A percentile compares a stretch with the other conserved stretches of the same genome.
These are phyloP conservation scores for Microdochium paspali DNA, from an alignment of 2,329 filamentous ascomycete species.

Conservation along the genomic window DNA sequence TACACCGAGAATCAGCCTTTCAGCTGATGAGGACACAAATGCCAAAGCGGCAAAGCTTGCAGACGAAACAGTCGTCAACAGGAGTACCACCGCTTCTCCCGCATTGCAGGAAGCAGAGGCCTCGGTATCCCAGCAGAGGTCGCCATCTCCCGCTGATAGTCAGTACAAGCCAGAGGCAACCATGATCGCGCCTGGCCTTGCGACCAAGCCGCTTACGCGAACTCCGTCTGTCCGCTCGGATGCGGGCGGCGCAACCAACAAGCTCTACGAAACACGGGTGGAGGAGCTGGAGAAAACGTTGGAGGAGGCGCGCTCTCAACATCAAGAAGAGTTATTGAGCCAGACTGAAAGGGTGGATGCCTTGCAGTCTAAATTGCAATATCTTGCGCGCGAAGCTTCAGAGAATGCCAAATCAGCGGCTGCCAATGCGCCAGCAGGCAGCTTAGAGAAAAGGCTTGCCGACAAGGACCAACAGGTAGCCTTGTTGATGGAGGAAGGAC, in stretches of 20 bases:
- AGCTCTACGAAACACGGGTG: constrained; percentile 29
- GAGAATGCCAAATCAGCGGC: constrained; percentile 65
- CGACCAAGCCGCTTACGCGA: neutral
- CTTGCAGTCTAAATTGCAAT: constrained; percentile 82
- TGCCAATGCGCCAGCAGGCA: constrained; percentile 52
- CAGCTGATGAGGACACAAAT: constrained; percentile 8
- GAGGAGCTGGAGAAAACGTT: constrained; percentile 24
- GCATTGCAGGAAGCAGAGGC: neutral
- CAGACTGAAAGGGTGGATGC: constrained; percentile 89
- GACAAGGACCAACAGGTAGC: constrained; percentile 90
- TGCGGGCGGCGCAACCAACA: constrained; percentile 8
- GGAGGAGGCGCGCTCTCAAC: constrained; percentile 35
- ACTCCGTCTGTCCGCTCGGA: neutral
- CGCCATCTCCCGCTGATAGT: neutral
- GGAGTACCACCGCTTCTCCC: neutral
- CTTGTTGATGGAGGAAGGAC: constrained; percentile 82
- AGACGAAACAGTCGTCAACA: neutral
- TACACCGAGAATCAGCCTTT: constrained; percentile 9
- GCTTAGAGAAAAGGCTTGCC: constrained; percentile 67
- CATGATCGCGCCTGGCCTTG: neutral
- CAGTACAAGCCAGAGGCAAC: neutral
- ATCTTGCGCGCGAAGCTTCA: constrained; percentile 70
- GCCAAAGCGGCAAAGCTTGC: neutral
- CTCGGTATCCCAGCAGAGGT: neutral
- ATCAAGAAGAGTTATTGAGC: constrained; percentile 73